phyloP scores from a whole-genome alignment of 1,284 basidiomycete species.

The Heterobasidion occidentale region DNA sequence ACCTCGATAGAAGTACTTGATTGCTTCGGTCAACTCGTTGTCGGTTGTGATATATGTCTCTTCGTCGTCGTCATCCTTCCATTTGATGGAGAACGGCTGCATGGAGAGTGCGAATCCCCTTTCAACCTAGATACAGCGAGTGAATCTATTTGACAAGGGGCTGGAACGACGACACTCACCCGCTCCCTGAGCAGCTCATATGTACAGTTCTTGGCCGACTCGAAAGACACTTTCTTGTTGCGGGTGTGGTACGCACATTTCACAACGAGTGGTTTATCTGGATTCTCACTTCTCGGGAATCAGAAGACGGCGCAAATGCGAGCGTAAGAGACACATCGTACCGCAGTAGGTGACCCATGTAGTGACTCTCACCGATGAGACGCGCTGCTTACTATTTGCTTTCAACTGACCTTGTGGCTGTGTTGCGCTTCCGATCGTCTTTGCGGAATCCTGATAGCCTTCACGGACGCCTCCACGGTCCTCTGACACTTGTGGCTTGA shows the following conservation, averaged over 20 bases:
- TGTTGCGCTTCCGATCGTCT: not conserved
- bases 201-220: constrained; percentile 9
- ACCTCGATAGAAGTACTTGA: constrained; percentile 66
- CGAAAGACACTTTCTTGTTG: constrained; percentile 9
- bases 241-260: constrained; percentile 6
- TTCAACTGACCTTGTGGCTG: not conserved
- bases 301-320: not conserved
- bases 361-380: not conserved
- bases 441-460: not conserved
- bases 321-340: constrained; percentile 1
- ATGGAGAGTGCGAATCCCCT: constrained; percentile 74
- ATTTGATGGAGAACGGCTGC: constrained; percentile 64
- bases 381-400: not conserved
- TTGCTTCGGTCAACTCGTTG: constrained; percentile 74
- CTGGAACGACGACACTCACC: constrained; percentile 1
- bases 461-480: not conserved
- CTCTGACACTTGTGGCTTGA: too few species aligned
- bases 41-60: constrained; percentile 62
- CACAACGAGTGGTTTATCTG: constrained; percentile 10
- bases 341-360: not conserved
- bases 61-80: constrained; percentile 85
- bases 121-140: constrained; percentile 48
- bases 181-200: constrained; percentile 6
- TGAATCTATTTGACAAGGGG: not conserved
- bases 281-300: not conserved